Evolutionary conservation across 1,284 basidiomycete species (phyloP).

Genomic region (Pholiota adiposa): DNA sequence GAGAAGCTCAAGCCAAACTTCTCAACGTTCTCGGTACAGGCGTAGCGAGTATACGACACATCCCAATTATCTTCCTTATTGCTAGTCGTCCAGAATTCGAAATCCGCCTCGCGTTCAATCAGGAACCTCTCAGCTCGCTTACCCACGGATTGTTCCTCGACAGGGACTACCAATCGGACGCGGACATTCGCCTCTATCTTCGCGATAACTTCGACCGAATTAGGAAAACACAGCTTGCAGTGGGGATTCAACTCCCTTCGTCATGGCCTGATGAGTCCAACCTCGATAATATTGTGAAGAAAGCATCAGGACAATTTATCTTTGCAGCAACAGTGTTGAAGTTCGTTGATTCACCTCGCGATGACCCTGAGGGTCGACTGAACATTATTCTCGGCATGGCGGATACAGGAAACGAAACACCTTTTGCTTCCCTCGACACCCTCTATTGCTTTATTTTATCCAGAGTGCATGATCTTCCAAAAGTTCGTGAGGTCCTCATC

Average conservation of each 20-base stretch:
- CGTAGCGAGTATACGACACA: not conserved
- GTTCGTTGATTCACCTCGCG: too few species aligned
- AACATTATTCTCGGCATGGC: too few species aligned
- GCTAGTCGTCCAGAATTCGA: slow-evolving; percentile 10
- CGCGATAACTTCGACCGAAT: not conserved
- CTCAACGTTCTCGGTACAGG: not conserved
- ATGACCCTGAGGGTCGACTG: too few species aligned
- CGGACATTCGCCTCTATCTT: not conserved
- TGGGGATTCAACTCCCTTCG: not conserved
- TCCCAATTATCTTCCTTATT: slow-evolving; percentile 7
- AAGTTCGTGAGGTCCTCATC: too few species aligned
- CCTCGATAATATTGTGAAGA: too few species aligned
- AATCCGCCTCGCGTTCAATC: not conserved
- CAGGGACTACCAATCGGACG: not conserved
- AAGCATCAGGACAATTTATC: too few species aligned
- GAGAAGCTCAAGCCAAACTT: not conserved
- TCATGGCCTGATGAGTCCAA: not conserved
- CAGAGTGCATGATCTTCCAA: too few species aligned
- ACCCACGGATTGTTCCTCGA: not conserved
- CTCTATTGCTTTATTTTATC: too few species aligned
- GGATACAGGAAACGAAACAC: not conserved
- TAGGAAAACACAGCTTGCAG: not conserved
- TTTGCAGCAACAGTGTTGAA: too few species aligned
- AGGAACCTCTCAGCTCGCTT: not conserved
- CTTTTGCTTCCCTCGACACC: too few species aligned